Evolutionary conservation across 2,329 filamentous ascomycete species (phyloP).

Genomic region (Chaetomium sp.): DNA sequence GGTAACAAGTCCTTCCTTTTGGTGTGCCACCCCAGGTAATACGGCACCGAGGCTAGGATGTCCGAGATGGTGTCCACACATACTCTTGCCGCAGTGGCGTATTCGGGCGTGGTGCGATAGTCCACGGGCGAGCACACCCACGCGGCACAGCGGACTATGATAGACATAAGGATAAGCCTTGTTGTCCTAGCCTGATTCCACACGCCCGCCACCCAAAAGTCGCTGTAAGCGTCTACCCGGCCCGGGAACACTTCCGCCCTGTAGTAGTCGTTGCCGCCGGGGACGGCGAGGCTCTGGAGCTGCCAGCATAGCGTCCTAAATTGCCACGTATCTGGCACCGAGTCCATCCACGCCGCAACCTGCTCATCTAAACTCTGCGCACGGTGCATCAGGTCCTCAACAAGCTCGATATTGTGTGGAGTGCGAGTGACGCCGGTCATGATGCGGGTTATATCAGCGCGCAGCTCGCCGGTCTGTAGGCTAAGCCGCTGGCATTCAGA

Average conservation of each 20-base stretch:
- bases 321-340: slow-evolving; percentile 54
- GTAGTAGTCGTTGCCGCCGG: slow-evolving; percentile 51
- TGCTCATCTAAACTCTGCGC: slow-evolving; percentile 57
- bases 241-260: slow-evolving; percentile 62
- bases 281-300: slow-evolving; percentile 50
- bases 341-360: slow-evolving; percentile 53
- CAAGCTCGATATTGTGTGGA: slow-evolving; percentile 52
- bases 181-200: slow-evolving; percentile 59
- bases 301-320: slow-evolving; percentile 60
- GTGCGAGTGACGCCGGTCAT: slow-evolving; percentile 51
- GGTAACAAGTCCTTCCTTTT: slow-evolving; percentile 47
- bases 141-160: slow-evolving; percentile 61
- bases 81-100: slow-evolving; percentile 55
- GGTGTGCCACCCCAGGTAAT: slow-evolving; percentile 61
- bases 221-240: slow-evolving; percentile 60
- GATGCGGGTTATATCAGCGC: slow-evolving; percentile 54
- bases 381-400: slow-evolving; percentile 55
- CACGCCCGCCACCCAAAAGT: slow-evolving; percentile 60
- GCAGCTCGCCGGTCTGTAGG: slow-evolving; percentile 58
- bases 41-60: slow-evolving; percentile 63
- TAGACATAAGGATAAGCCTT: slow-evolving; percentile 56
- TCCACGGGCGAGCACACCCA: slow-evolving; percentile 63
- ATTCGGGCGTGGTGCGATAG: slow-evolving; percentile 64
- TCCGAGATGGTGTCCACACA: slow-evolving; percentile 59
- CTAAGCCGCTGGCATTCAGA: slow-evolving; percentile 54